Evolutionary conservation across 2,329 filamentous ascomycete genomes (phyloP), one percentile per base, ranked within the genome.

Genomic region (Penicillium sp.): DNA sequence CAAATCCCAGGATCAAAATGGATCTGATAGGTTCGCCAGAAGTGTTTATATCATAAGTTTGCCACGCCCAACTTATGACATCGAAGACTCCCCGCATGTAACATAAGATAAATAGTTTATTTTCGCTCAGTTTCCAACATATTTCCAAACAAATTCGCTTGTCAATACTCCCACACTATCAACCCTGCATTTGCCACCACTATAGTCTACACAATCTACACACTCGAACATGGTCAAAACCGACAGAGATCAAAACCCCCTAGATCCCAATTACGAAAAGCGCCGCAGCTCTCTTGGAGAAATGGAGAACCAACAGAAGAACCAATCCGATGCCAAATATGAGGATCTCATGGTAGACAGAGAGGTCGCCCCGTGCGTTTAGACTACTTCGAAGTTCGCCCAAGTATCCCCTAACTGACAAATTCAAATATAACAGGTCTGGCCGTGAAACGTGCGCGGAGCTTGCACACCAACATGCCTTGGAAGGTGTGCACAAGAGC

Each of bases 381-480:
- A 10, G 8, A 18, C 8, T 10, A 21, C 18, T n/a, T 5, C 2
- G 1, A 31, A 3, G 15, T 8, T 13, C 15, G 2, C 15, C 27
- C 25, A 34, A 15, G 6, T 6, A 41, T 3, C 18, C 15, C 4
- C 6, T 25, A 15, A 12, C 42, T 58, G 18, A 59, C 38, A 2
- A 29, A 23, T 31, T 18, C 8, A 6, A 27, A n/a, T 18, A 35
- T 6, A 38, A n/a, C 13, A 65, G 63, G 16, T 62, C 60, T 12
- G 53, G 61, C 4, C 55, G 58, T 32, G 38, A 57, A 2, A 60
- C 56, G 46, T 65, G 62, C 27, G 53, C 59, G 1, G 62, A 65
- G 27, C 60, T 64, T 6, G 59, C 63, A 1, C 63, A 65, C 6
- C 59, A 64, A 12, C 60, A 65, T 27, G 63, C 63, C 12, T 6